Conservation (phyloP, 108 stramenopile genomes). For the Nitzschia sp. region DNA sequence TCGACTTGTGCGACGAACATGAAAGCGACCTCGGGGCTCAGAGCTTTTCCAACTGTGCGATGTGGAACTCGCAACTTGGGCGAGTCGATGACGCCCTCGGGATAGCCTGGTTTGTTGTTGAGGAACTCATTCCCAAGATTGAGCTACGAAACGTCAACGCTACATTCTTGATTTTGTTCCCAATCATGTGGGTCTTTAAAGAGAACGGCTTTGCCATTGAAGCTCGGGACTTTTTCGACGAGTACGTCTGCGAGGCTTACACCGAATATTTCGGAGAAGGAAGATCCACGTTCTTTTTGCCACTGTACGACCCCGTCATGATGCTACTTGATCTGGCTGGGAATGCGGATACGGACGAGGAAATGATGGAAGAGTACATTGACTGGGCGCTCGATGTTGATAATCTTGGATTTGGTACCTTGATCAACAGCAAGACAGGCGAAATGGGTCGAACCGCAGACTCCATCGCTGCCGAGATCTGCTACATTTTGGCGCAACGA, state of each 20-base stretch:
- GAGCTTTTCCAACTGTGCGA: slow-evolving; percentile 46
- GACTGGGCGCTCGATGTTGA: slow-evolving; percentile 56
- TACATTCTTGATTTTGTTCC: slow-evolving; percentile 50
- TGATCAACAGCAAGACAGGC: slow-evolving; percentile 21
- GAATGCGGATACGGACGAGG: slow-evolving; percentile 23
- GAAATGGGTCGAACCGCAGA: slow-evolving; percentile 30
- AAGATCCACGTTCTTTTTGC: slow-evolving; percentile 46
- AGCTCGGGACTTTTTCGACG: slow-evolving; percentile 42
- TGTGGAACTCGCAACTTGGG: slow-evolving; percentile 43
- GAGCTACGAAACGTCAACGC: slow-evolving; percentile 58
- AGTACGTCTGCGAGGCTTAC: slow-evolving; percentile 44
- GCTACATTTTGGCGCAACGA: slow-evolving; percentile 21
- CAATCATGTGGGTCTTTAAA: slow-evolving; percentile 52
- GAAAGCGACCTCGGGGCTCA: slow-evolving; percentile 61
- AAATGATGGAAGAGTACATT: slow-evolving; percentile 42
- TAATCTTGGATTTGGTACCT: slow-evolving; percentile 26
- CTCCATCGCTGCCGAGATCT: slow-evolving; percentile 44
- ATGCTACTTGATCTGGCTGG: slow-evolving; percentile 49
- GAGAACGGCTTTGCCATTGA: slow-evolving; percentile 45
- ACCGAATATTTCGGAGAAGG: slow-evolving; percentile 35
- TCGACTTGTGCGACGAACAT: slow-evolving; percentile 46
- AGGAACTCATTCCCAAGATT: slow-evolving; percentile 56
- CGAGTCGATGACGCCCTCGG: slow-evolving; percentile 42
- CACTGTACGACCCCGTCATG: slow-evolving; percentile 52
- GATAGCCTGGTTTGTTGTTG: slow-evolving; percentile 47